phyloP scores from a whole-genome alignment of 345 rosid genomes.

The Ailanthus altissimus region DNA sequence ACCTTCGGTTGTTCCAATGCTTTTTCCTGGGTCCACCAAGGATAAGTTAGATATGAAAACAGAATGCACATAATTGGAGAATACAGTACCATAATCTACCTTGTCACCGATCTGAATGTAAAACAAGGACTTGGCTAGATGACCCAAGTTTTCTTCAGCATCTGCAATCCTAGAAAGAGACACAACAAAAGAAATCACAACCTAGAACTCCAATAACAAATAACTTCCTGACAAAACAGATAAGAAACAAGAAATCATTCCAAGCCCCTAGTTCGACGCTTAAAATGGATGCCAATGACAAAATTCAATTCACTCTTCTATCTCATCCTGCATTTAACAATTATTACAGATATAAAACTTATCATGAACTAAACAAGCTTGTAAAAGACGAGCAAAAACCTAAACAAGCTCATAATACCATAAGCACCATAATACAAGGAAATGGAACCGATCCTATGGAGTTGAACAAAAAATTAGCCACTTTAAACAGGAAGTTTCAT shows the following conservation, averaged over 20 bases:
- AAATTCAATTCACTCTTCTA: background rate
- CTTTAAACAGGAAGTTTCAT: too few relatives aligned
- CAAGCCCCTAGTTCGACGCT: background rate
- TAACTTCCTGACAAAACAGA: background rate
- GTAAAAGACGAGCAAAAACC: background rate
- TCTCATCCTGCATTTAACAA: background rate
- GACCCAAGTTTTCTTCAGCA: constrained; percentile 97
- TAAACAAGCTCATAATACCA: background rate
- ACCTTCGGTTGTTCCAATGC: constrained; percentile 91
- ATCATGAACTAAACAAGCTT: background rate
- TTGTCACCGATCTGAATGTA: constrained; percentile 84
- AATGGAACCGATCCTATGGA: background rate
- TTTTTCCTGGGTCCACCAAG: constrained; percentile 59
- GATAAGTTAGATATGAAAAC: constrained; percentile 14
- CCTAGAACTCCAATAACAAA: background rate
- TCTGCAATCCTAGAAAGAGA: constrained; percentile 75
- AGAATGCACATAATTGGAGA: constrained; percentile 7
- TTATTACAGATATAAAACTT: background rate
- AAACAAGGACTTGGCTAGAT: constrained; percentile 89
- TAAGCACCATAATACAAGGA: background rate
- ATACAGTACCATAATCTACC: constrained; percentile 39
- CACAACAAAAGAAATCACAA: constrained; percentile 2
- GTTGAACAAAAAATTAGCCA: background rate
- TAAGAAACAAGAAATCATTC: background rate
- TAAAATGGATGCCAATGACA: background rate